Evolutionary conservation across 2,329 filamentous ascomycete species (phyloP).

Genomic region (Botrytis fabae): DNA sequence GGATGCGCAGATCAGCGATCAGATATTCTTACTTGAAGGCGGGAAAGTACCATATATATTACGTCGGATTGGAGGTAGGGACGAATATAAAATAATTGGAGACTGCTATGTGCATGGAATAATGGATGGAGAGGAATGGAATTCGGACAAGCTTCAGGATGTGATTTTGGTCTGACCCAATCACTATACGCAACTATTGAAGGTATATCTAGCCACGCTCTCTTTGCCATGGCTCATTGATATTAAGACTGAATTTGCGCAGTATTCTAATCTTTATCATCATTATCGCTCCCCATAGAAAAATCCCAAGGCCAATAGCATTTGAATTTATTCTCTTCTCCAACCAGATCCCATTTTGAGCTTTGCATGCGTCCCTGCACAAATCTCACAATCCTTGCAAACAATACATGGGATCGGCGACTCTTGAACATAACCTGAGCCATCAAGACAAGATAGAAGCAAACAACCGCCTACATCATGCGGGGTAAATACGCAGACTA

Average conservation of each 20-base stretch:
- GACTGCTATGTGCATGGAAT: not conserved
- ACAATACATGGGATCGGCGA: not conserved
- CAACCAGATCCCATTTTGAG: not conserved
- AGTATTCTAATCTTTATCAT: not conserved
- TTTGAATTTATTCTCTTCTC: not conserved
- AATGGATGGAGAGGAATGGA: not conserved
- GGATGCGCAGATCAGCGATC: not conserved
- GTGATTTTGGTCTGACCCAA: not conserved
- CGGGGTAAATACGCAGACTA: not conserved
- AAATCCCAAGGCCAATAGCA: not conserved
- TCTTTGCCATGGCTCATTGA: not conserved
- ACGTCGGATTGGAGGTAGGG: not conserved
- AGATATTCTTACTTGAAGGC: not conserved
- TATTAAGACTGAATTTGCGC: not conserved
- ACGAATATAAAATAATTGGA: not conserved
- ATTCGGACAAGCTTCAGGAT: not conserved
- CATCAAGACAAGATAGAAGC: too few relatives aligned
- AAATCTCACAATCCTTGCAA: not conserved
- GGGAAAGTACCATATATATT: not conserved
- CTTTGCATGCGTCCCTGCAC: not conserved
- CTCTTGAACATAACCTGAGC: too few relatives aligned
- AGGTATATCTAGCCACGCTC: not conserved
- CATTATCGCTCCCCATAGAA: not conserved
- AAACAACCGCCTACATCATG: not conserved
- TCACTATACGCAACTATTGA: not conserved